These are phyloP conservation scores for Fusarium armeniacum DNA, from an alignment of 2,329 filamentous ascomycete species.

Conservation along the genomic window DNA sequence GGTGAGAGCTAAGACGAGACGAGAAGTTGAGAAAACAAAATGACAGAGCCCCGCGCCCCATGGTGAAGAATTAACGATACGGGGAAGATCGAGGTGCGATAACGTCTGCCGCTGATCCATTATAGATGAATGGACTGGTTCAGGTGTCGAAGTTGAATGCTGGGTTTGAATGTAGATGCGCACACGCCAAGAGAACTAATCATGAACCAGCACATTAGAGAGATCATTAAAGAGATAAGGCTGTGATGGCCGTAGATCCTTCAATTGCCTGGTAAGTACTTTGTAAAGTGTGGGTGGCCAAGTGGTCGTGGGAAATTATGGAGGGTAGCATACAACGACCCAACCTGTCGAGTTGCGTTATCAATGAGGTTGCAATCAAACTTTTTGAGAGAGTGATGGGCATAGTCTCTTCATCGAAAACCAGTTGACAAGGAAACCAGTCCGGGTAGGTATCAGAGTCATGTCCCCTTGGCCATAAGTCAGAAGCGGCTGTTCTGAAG, in stretches of 20 bases:
- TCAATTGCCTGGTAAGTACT: conserved; percentile 17
- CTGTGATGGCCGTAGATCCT: conserved; percentile 16
- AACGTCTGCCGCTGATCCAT: not conserved
- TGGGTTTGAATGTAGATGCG: conserved; percentile 9
- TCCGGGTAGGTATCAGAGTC: conserved; percentile 5
- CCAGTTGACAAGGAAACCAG: conserved; percentile 17
- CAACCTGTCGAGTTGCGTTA: conserved; percentile 34
- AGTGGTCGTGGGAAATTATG: conserved; percentile 45
- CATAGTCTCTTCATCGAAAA: not conserved
- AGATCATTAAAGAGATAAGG: conserved; percentile 43
- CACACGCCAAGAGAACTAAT: conserved; percentile 1
- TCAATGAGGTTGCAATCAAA: conserved; percentile 26
- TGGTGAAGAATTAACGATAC: conserved; percentile 7
- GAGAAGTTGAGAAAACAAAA: conserved; percentile 11
- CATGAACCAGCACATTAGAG: conserved; percentile 2
- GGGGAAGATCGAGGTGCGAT: conserved; percentile 14
- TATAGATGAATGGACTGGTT: not conserved
- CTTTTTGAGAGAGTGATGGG: conserved; percentile 15
- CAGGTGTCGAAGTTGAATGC: not conserved
- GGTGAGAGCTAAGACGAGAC: conserved; percentile 10
- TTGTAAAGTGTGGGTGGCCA: not conserved
- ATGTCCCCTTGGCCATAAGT: not conserved
- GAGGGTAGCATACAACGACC: conserved; percentile 25
- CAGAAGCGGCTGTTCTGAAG: conserved; percentile 12
- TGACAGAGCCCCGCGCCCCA: not conserved